Evolutionary conservation across 768 basidiomycete genomes (phyloP).

Genomic region (Amyloporia xantha): DNA sequence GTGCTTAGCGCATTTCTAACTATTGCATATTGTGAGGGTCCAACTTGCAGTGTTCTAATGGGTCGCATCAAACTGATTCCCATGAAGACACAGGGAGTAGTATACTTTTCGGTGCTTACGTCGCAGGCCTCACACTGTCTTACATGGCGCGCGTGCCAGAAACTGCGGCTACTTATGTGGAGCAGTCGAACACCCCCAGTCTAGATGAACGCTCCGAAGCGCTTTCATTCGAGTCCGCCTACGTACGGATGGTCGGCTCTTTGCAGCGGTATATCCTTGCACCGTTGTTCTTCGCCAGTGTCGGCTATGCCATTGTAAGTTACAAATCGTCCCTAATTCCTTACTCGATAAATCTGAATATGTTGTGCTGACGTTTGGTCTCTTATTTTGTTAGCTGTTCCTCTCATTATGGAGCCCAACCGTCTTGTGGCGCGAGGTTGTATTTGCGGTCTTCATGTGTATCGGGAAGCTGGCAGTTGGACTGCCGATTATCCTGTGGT

Average conservation of each 20-base stretch:
- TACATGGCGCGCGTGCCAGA: conserved; percentile 23
- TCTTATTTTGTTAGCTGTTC: conserved; percentile 12
- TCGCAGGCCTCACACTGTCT: conserved; percentile 45
- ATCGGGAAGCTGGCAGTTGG: conserved; percentile 47
- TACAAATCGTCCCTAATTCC: too few species aligned
- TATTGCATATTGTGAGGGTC: conserved; percentile 39
- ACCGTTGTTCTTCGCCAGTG: conserved; percentile 64
- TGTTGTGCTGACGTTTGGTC: not conserved
- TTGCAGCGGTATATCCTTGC: conserved; percentile 36
- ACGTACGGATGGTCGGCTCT: conserved; percentile 23
- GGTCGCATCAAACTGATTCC: too few species aligned
- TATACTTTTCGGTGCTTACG: conserved; percentile 56
- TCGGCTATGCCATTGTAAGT: conserved; percentile 38
- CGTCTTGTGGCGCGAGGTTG: conserved; percentile 46
- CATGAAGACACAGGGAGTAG: conserved; percentile 42
- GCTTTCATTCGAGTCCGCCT: conserved; percentile 16
- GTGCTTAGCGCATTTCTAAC: conserved; percentile 40
- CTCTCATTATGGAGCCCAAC: conserved; percentile 16
- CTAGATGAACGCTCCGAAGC: not conserved
- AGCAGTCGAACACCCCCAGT: not conserved
- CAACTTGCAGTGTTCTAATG: too few species aligned
- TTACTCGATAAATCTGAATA: too few species aligned
- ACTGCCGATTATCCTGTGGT: conserved; percentile 35
- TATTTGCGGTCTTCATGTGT: conserved; percentile 54
- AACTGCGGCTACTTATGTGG: not conserved